Conservation (phyloP, 2,329 filamentous ascomycete genomes). For the Aureobasidium lini region DNA sequence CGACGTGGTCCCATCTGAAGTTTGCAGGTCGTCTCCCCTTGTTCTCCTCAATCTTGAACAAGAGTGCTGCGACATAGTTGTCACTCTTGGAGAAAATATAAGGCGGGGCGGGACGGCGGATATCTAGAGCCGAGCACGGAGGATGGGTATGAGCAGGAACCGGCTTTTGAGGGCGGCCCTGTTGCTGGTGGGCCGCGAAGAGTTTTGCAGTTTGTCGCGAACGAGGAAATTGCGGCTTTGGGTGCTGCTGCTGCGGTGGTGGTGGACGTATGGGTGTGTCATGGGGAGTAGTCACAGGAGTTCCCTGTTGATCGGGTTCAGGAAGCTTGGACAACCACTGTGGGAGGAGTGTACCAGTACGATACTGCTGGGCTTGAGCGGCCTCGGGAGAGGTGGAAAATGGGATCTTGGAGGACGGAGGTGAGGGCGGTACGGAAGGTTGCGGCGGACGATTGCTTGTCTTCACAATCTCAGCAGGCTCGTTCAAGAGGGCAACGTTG, state of each 20-base stretch:
- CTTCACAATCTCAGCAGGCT: constrained; percentile 2
- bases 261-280: too few species aligned
- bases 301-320: neutral
- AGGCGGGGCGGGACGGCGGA: neutral
- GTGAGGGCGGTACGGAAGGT: neutral
- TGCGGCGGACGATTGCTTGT: neutral
- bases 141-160: neutral
- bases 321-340: neutral
- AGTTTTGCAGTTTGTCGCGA: neutral
- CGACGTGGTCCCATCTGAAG: constrained; percentile 1
- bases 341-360: neutral
- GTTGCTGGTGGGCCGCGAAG: neutral
- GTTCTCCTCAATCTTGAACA: neutral
- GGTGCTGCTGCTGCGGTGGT: too few species aligned
- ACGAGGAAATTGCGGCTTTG: too few species aligned
- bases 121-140: neutral
- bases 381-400: neutral
- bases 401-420: neutral
- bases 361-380: neutral
- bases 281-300: neutral
- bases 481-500: neutral
- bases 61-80: neutral
- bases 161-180: neutral
- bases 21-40: neutral
- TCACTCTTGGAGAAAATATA: neutral